phyloP scores from a whole-genome alignment of 2,329 filamentous ascomycete genomes.

The Esteya vermicola region DNA sequence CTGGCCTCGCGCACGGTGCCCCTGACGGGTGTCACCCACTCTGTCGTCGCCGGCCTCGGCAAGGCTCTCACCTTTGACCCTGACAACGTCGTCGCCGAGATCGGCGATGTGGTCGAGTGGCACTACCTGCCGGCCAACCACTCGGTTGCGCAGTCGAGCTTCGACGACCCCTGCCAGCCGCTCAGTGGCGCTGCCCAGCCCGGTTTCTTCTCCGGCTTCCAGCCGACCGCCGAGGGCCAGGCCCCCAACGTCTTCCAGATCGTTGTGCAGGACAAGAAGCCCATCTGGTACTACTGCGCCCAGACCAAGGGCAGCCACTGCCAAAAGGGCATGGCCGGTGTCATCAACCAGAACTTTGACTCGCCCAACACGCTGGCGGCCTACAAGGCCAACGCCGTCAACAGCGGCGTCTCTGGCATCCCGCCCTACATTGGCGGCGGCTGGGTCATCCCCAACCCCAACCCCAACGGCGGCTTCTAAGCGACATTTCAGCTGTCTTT shows the following conservation, averaged over 20 bases:
- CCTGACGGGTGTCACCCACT: constrained; percentile 27
- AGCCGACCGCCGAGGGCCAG: constrained; percentile 19
- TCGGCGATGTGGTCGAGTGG: constrained; percentile 39
- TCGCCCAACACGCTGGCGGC: constrained; percentile 20
- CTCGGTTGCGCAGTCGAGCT: constrained; percentile 22
- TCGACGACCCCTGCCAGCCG: constrained; percentile 27
- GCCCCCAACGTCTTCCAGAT: constrained; percentile 28
- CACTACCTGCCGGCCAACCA: constrained; percentile 36
- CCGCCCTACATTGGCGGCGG: constrained; percentile 22
- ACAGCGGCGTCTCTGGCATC: constrained; percentile 16
- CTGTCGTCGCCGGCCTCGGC: constrained; percentile 27
- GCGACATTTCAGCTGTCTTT: neutral
- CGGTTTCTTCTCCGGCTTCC: constrained; percentile 30
- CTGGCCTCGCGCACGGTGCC: constrained; percentile 18
- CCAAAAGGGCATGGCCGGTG: constrained; percentile 32
- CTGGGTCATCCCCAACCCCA: constrained; percentile 23
- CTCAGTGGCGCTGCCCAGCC: constrained; percentile 19
- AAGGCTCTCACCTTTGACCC: constrained; percentile 33
- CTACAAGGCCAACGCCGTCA: constrained; percentile 22
- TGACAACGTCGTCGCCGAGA: constrained; percentile 29
- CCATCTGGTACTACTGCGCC: constrained; percentile 31
- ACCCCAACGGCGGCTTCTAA: constrained; percentile 24
- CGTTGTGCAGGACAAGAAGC: constrained; percentile 23
- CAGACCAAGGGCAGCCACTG: constrained; percentile 29
- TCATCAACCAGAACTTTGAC: constrained; percentile 33